These are phyloP conservation scores for Trichoderma atroviride DNA, from an alignment of 2,329 filamentous ascomycete genomes.

Conservation along the genomic window DNA sequence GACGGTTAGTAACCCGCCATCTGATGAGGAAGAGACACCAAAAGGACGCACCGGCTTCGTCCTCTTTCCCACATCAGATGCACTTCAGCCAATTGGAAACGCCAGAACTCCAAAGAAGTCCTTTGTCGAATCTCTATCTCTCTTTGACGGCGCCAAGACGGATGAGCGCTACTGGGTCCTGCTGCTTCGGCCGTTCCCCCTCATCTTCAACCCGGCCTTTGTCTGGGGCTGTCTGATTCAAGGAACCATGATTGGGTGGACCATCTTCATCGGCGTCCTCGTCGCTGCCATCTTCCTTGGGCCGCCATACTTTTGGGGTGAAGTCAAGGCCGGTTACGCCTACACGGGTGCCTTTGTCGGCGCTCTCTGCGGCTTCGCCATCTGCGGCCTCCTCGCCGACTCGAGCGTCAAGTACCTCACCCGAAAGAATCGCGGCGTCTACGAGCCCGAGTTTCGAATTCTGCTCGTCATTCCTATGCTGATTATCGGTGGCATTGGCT, in stretches of 20 bases:
- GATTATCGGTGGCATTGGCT: conserved; percentile 72
- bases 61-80: conserved; percentile 38
- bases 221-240: conserved; percentile 80
- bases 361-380: conserved; percentile 72
- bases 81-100: conserved; percentile 42
- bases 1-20: conserved; percentile 1
- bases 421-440: conserved; percentile 73
- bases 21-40: conserved; percentile 8
- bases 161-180: conserved; percentile 71
- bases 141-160: conserved; percentile 82
- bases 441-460: conserved; percentile 90
- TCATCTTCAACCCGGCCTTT: conserved; percentile 83
- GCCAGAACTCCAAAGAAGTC: conserved; percentile 54
- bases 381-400: conserved; percentile 77
- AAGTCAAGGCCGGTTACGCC: conserved; percentile 81
- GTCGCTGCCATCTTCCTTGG: conserved; percentile 81
- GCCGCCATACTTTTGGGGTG: conserved; percentile 78
- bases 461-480: conserved; percentile 81
- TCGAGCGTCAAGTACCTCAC: conserved; percentile 71
- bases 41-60: conserved; percentile 34
- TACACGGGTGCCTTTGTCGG: conserved; percentile 87
- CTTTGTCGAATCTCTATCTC: conserved; percentile 62
- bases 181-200: conserved; percentile 73
- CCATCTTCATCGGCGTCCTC: conserved; percentile 85
- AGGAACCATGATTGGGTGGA: conserved; percentile 92